Percentiles rank a stretch among this genome's conserved stretches.
These are phyloP conservation scores for Cyclotella sp. DNA, from an alignment of 108 stramenopile species.

Conservation along the genomic window DNA sequence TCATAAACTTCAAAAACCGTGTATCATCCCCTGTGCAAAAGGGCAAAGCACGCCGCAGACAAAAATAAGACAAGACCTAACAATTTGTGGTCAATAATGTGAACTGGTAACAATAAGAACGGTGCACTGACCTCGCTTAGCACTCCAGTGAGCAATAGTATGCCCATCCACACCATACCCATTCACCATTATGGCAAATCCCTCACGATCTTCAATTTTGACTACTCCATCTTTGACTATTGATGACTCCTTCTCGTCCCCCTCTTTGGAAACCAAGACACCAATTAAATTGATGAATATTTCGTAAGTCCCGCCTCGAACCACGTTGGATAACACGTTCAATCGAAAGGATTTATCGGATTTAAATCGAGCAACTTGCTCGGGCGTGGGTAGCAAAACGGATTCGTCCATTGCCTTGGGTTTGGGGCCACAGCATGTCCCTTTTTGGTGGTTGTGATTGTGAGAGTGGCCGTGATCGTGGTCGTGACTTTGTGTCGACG, in stretches of 20 bases:
- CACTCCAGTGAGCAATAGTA: constrained; percentile 93
- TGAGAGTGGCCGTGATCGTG: constrained; percentile 38
- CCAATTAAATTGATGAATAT: constrained; percentile 42
- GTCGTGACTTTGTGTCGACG: constrained; percentile 21
- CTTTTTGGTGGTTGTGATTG: constrained; percentile 36
- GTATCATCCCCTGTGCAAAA: constrained; percentile 62
- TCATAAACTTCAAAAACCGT: constrained; percentile 65
- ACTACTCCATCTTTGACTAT: not conserved
- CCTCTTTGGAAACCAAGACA: constrained; percentile 20
- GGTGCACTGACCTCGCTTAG: constrained; percentile 75
- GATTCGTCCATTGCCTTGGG: constrained; percentile 40
- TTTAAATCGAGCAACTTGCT: constrained; percentile 52
- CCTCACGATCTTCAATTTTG: constrained; percentile 33
- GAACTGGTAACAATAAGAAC: constrained; percentile 4
- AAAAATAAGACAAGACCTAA: too few species aligned
- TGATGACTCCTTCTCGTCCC: not conserved
- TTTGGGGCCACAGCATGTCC: constrained; percentile 32
- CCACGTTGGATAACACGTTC: constrained; percentile 41
- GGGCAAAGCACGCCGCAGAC: not conserved
- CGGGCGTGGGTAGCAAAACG: constrained; percentile 54
- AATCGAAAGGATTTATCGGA: constrained; percentile 41
- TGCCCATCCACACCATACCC: constrained; percentile 76
- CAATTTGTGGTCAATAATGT: too few species aligned
- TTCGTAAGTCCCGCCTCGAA: constrained; percentile 40
- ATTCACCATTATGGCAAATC: constrained; percentile 49